Evolutionary conservation across 163 green algal genomes (phyloP).

Genomic region (Scenedesmus sp.): DNA sequence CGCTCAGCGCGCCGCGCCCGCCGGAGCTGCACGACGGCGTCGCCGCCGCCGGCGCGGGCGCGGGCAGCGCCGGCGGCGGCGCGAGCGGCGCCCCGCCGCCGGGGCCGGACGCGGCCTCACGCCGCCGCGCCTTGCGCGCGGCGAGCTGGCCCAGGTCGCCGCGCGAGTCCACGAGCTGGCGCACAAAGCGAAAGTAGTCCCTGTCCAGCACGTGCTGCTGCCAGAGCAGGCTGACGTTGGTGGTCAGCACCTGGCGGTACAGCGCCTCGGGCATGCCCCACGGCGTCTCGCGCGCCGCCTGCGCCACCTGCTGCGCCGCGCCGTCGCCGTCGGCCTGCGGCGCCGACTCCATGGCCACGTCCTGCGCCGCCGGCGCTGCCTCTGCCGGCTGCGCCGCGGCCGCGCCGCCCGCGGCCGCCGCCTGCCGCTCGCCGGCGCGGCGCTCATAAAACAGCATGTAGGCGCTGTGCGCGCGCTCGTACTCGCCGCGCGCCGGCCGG

Average conservation of each 20-base stretch:
- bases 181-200: conserved; percentile 70
- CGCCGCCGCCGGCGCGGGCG: not conserved
- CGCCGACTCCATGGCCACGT: not conserved
- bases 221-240: conserved; percentile 52
- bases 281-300: conserved; percentile 2
- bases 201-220: conserved; percentile 57
- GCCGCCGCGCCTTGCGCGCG: conserved; percentile 43
- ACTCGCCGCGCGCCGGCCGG: not conserved
- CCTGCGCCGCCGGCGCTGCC: conserved; percentile 9
- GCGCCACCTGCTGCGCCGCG: not conserved
- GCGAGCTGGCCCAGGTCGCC: conserved; percentile 45
- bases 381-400: not conserved
- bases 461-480: conserved; percentile 80
- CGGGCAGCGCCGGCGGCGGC: not conserved
- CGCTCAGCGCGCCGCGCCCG: not conserved
- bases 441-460: conserved; percentile 98
- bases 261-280: conserved; percentile 52
- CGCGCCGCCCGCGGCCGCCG: not conserved
- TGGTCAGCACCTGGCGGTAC: conserved; percentile 44
- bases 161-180: conserved; percentile 41
- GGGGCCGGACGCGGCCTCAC: conserved; percentile 19
- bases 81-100: not conserved
- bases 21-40: not conserved
- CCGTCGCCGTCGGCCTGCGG: not conserved
- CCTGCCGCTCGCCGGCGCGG: conserved; percentile 6